Evolutionary conservation across 1,284 basidiomycete species (phyloP).

Genomic region (Tilletia setariae): DNA sequence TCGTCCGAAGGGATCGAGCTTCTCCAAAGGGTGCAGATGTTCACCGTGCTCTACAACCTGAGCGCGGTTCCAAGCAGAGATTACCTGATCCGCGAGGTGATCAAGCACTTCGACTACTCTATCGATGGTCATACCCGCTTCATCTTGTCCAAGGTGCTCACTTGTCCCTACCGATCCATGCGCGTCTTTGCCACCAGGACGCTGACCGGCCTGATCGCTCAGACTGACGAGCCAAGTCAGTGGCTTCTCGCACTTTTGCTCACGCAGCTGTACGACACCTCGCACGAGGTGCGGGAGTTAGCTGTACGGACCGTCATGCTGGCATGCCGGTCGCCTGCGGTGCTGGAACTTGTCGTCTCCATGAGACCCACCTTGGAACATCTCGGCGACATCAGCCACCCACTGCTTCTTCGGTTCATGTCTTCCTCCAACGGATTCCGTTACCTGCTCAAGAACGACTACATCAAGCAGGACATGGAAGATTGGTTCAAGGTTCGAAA

Average conservation of each 20-base stretch:
- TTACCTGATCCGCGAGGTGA: slow-evolving; percentile 83
- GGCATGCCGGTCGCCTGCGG: slow-evolving; percentile 76
- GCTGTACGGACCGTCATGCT: slow-evolving; percentile 85
- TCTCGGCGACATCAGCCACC: slow-evolving; percentile 85
- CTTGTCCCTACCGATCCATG: slow-evolving; percentile 54
- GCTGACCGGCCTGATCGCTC: slow-evolving; percentile 62
- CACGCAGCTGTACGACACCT: slow-evolving; percentile 91
- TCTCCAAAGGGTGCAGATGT: slow-evolving; percentile 84
- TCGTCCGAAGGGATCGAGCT: slow-evolving; percentile 81
- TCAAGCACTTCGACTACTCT: slow-evolving; percentile 74
- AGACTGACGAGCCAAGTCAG: slow-evolving; percentile 27
- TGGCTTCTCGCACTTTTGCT: slow-evolving; percentile 65
- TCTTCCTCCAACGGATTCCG: slow-evolving; percentile 88
- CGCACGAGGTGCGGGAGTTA: slow-evolving; percentile 79
- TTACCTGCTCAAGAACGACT: slow-evolving; percentile 84
- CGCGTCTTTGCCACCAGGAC: slow-evolving; percentile 83
- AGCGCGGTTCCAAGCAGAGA: slow-evolving; percentile 85
- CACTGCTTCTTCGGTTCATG: slow-evolving; percentile 81
- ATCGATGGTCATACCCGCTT: slow-evolving; percentile 45
- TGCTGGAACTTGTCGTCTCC: slow-evolving; percentile 84
- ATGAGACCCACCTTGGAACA: slow-evolving; percentile 93
- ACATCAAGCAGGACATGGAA: slow-evolving; percentile 91
- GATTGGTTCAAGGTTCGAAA: slow-evolving; percentile 84
- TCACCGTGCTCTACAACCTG: slow-evolving; percentile 90
- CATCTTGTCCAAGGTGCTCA: slow-evolving; percentile 87